Percentiles rank a stretch among this genome's conserved stretches.
These are phyloP conservation scores for Apiospora malaysiana DNA, from an alignment of 2,329 filamentous ascomycete genomes.

Conservation along the genomic window DNA sequence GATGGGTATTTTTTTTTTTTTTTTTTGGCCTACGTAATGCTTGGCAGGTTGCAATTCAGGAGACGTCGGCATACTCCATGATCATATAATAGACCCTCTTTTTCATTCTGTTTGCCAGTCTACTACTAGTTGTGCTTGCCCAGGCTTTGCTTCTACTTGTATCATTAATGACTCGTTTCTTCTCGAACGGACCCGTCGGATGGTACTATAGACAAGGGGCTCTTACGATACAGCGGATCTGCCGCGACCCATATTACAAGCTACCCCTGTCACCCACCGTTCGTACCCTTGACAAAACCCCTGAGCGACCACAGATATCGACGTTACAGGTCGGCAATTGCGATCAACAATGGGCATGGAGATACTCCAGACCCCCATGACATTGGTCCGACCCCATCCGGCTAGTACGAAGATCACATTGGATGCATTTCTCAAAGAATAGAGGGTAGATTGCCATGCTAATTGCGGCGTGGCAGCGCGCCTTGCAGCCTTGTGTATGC, in stretches of 20 bases:
- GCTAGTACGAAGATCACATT: background rate
- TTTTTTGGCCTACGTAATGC: background rate
- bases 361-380: background rate
- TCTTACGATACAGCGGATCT: background rate
- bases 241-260: background rate
- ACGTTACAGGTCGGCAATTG: constrained; percentile 4
- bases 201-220: background rate
- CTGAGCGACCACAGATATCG: background rate
- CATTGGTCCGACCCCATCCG: background rate
- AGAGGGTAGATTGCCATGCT: background rate
- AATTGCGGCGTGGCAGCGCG: background rate
- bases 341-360: background rate
- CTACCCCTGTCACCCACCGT: background rate
- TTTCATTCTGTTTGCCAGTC: background rate
- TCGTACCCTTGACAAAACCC: background rate
- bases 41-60: constrained; percentile 6
- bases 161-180: constrained; percentile 10
- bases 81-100: background rate
- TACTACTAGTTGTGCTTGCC: too few species aligned
- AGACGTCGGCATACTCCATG: background rate
- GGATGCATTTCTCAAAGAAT: background rate
- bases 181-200: background rate
- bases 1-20: background rate
- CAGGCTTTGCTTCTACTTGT: background rate
- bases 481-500: background rate